Evolutionary conservation across 75 land plant genomes (phyloP).

Genomic region (Chamaecyparis obtusa): DNA sequence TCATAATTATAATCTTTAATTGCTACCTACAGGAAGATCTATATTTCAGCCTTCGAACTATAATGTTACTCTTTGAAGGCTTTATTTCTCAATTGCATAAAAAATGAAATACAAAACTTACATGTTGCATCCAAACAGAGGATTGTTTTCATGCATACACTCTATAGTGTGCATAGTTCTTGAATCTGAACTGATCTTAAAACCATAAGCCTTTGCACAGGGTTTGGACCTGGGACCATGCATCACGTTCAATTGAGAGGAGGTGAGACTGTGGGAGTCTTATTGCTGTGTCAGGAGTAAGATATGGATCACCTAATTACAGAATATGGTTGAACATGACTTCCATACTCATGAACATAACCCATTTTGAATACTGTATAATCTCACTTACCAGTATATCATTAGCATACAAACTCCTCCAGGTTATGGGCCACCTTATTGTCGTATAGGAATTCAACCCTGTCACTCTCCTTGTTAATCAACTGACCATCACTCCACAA

Average conservation of each 20-base stretch:
- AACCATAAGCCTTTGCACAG: not conserved
- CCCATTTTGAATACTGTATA: not conserved
- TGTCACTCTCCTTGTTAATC: too few relatives aligned
- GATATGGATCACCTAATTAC: not conserved
- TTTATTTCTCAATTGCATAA: not conserved
- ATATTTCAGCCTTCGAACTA: not conserved
- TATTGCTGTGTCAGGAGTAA: not conserved
- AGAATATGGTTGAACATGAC: not conserved
- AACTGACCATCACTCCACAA: too few relatives aligned
- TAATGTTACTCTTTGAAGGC: not conserved
- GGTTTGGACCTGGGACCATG: not conserved
- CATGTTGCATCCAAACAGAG: not conserved
- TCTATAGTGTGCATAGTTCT: not conserved
- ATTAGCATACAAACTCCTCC: not conserved
- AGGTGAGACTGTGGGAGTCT: not conserved
- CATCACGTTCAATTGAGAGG: not conserved
- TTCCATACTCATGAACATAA: not conserved
- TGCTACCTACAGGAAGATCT: not conserved
- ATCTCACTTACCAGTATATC: not conserved
- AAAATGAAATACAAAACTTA: not conserved
- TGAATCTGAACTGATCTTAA: not conserved
- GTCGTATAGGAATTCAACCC: not conserved
- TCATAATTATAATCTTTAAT: not conserved
- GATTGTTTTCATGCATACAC: not conserved
- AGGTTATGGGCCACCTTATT: not conserved